phyloP scores from a whole-genome alignment of 768 basidiomycete species.

The Auricularia sp. region DNA sequence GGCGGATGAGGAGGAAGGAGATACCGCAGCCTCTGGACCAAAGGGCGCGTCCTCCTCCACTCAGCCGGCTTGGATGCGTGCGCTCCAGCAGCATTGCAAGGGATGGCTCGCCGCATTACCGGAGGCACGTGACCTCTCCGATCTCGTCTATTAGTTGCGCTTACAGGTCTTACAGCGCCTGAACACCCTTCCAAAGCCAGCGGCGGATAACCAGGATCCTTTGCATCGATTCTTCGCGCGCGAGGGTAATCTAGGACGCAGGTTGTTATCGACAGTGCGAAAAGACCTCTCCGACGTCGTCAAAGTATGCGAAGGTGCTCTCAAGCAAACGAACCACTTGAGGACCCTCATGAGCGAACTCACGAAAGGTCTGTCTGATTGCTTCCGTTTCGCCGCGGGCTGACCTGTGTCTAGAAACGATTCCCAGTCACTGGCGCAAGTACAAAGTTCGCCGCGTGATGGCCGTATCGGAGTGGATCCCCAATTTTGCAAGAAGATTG shows the following conservation, averaged over 20 bases:
- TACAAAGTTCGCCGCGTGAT: conserved; percentile 81
- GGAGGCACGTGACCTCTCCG: conserved; percentile 35
- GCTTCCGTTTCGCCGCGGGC: background rate
- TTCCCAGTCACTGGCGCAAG: conserved; percentile 77
- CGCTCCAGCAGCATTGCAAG: conserved; percentile 65
- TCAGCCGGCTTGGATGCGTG: conserved; percentile 93
- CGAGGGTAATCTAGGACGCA: conserved; percentile 72
- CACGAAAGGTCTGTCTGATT: conserved; percentile 61
- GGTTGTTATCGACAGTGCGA: conserved; percentile 67
- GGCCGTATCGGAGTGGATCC: conserved; percentile 79
- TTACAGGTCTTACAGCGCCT: conserved; percentile 37
- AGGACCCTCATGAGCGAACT: conserved; percentile 83
- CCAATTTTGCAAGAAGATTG: conserved; percentile 68
- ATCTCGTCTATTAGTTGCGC: conserved; percentile 8
- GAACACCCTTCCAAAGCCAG: conserved; percentile 51
- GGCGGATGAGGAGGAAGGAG: conserved; percentile 74
- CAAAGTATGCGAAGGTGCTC: conserved; percentile 72
- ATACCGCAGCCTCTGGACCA: conserved; percentile 37
- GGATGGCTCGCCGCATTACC: conserved; percentile 79
- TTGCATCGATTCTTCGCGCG: conserved; percentile 82
- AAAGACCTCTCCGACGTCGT: conserved; percentile 74
- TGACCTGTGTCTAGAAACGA: conserved; percentile 46
- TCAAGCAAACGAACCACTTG: conserved; percentile 94
- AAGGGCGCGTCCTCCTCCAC: conserved; percentile 52
- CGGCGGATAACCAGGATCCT: conserved; percentile 68